A percentile compares a stretch with the other conserved stretches of the same genome.
Evolutionary conservation across 176 grass and related monocot genomes (phyloP).

Genomic region (Secale cereale): DNA sequence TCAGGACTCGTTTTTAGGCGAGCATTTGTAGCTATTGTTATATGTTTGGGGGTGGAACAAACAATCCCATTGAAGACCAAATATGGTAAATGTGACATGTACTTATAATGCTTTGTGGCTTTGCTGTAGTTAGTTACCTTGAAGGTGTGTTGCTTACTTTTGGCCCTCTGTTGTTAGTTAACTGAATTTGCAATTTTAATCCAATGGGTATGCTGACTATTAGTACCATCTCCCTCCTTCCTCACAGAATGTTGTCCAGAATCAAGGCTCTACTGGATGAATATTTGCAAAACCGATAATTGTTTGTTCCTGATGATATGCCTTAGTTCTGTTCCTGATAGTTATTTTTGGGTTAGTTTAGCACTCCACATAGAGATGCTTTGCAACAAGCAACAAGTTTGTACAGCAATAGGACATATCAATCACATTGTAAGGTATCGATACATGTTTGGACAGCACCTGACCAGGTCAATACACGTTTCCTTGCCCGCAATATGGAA

Average conservation of each 20-base stretch:
- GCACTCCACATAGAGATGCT: background rate
- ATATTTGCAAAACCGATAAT: background rate
- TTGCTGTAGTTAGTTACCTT: background rate
- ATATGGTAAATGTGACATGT: constrained; percentile 30
- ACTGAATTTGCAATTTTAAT: constrained; percentile 18
- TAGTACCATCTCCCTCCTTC: background rate
- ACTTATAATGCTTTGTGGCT: background rate
- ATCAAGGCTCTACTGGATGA: background rate
- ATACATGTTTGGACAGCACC: background rate
- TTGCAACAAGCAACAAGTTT: background rate
- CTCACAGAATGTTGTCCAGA: background rate
- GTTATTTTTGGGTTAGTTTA: background rate
- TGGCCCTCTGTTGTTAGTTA: constrained; percentile 14
- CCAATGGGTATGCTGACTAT: background rate
- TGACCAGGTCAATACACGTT: background rate
- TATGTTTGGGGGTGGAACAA: constrained; percentile 24
- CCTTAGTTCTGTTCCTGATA: background rate
- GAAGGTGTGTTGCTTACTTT: constrained; percentile 12
- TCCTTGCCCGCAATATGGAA: background rate
- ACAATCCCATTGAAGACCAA: background rate
- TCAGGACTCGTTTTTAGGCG: constrained; percentile 4
- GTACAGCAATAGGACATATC: background rate
- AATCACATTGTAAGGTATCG: background rate
- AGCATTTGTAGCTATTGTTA: constrained; percentile 23
- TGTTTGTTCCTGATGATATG: background rate